These are phyloP conservation scores for Backusella luteola DNA, from an alignment of 192 early-diverging fungal genomes.

Conservation along the genomic window DNA sequence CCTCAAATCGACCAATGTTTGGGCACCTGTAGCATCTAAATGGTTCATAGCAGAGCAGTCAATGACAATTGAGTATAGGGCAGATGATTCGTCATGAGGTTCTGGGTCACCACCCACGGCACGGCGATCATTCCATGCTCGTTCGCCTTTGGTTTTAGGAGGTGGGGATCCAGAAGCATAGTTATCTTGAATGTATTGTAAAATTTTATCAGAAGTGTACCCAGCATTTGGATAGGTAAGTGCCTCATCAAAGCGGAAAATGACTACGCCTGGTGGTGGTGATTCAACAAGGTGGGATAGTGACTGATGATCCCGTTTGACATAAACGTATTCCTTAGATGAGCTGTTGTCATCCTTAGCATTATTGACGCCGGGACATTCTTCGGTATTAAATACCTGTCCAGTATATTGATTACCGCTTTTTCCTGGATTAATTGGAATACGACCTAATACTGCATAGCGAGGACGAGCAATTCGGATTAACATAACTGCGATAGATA, in stretches of 20 bases:
- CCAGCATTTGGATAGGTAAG: conserved; percentile 28
- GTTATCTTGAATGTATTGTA: conserved; percentile 24
- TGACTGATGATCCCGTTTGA: conserved; percentile 11
- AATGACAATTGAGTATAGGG: conserved; percentile 21
- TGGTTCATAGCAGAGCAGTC: conserved; percentile 20
- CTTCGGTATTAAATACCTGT: not conserved
- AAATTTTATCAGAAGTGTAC: conserved; percentile 27
- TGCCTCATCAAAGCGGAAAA: conserved; percentile 31
- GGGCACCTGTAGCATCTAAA: conserved; percentile 21
- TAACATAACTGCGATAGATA: conserved; percentile 73
- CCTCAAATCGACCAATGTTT: conserved; percentile 7
- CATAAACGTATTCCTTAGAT: conserved; percentile 17
- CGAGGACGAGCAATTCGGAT: conserved; percentile 73
- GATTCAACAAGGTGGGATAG: conserved; percentile 14
- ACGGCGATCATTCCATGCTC: conserved; percentile 29
- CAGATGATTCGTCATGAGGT: not conserved
- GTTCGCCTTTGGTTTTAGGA: conserved; percentile 14
- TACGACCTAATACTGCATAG: conserved; percentile 45
- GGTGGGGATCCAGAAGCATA: conserved; percentile 11
- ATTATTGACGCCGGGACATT: not conserved
- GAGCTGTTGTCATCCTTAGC: not conserved
- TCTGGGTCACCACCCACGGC: not conserved
- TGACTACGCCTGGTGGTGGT: conserved; percentile 25
- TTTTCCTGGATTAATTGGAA: conserved; percentile 17
- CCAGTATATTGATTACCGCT: too few species aligned